These are phyloP conservation scores for Pinus albicaulis DNA, from an alignment of 75 land plant species.

Conservation along the genomic window DNA sequence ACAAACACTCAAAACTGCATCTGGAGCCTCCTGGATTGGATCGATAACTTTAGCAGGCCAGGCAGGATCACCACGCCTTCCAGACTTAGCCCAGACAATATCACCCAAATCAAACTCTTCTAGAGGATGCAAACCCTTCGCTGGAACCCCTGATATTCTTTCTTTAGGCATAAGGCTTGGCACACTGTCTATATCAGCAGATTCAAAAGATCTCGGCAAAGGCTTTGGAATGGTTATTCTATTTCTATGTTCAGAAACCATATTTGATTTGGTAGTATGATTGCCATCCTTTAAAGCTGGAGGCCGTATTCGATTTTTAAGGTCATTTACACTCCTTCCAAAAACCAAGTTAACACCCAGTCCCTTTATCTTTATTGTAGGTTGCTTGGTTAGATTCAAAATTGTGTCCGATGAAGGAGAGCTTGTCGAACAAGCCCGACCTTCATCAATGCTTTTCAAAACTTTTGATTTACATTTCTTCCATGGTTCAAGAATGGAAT, in stretches of 20 bases:
- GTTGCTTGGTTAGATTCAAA: background rate
- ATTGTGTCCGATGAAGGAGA: background rate
- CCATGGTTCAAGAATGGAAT: constrained; percentile 80
- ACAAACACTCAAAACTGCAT: constrained; percentile 48
- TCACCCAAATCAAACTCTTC: constrained; percentile 81
- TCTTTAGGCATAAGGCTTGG: background rate
- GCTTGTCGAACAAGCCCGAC: too few species aligned
- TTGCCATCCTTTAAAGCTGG: background rate
- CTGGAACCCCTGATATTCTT: background rate
- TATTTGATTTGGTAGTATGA: constrained; percentile 3
- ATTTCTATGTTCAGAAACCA: constrained; percentile 1
- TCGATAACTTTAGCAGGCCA: constrained; percentile 97
- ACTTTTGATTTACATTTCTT: constrained; percentile 46
- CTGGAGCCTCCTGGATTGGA: constrained; percentile 78
- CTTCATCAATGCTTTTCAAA: background rate
- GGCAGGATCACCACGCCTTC: constrained; percentile 59
- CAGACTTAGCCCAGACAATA: constrained; percentile 90
- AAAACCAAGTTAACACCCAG: background rate
- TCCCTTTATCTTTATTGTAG: background rate
- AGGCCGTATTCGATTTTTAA: background rate
- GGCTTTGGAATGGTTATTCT: background rate
- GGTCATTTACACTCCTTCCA: background rate
- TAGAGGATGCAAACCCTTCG: constrained; percentile 16
- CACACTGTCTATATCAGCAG: background rate
- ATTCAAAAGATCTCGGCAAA: background rate